These are phyloP conservation scores for Vigna reflexopilosa DNA, from an alignment of 306 rosid genomes.

Conservation along the genomic window DNA sequence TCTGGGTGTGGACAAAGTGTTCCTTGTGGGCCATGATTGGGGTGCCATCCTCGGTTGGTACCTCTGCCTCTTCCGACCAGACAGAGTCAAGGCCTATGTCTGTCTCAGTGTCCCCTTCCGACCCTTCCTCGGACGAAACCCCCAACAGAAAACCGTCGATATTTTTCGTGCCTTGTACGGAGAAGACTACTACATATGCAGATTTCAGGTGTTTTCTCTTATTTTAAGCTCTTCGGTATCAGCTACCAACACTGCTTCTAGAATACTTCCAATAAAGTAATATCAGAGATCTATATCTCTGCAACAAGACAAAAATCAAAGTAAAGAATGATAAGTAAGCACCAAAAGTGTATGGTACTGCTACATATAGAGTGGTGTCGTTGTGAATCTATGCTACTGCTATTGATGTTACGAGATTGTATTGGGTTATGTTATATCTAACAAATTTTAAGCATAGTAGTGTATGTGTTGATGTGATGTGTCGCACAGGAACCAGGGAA, in stretches of 20 bases:
- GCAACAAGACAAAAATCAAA: too few species aligned
- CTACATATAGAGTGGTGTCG: too few species aligned
- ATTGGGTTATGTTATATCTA: too few species aligned
- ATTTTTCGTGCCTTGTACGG: slow-evolving; percentile 31
- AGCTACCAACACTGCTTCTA: too few species aligned
- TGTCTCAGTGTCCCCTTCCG: slow-evolving; percentile 52
- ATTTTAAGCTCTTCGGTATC: too few species aligned
- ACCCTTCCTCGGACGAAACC: slow-evolving; percentile 38
- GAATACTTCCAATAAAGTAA: too few species aligned
- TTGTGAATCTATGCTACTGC: too few species aligned
- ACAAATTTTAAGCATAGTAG: neutral
- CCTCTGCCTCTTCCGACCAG: slow-evolving; percentile 51
- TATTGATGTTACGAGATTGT: too few species aligned
- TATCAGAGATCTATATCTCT: too few species aligned
- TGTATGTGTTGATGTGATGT: neutral
- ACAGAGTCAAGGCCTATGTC: slow-evolving; percentile 48
- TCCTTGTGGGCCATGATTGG: slow-evolving; percentile 51
- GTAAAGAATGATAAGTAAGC: too few species aligned
- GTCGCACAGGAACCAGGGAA: slow-evolving; percentile 39
- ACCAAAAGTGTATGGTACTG: too few species aligned
- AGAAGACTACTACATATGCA: slow-evolving; percentile 53
- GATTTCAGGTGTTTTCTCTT: slow-evolving; percentile 41
- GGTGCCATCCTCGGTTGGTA: slow-evolving; percentile 54
- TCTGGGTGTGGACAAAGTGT: slow-evolving; percentile 41
- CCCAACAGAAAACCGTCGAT: slow-evolving; percentile 32